Evolutionary conservation across 2,329 filamentous ascomycete species (phyloP), one percentile per base, ranked within the genome.

Genomic region (Xylaria sp.): DNA sequence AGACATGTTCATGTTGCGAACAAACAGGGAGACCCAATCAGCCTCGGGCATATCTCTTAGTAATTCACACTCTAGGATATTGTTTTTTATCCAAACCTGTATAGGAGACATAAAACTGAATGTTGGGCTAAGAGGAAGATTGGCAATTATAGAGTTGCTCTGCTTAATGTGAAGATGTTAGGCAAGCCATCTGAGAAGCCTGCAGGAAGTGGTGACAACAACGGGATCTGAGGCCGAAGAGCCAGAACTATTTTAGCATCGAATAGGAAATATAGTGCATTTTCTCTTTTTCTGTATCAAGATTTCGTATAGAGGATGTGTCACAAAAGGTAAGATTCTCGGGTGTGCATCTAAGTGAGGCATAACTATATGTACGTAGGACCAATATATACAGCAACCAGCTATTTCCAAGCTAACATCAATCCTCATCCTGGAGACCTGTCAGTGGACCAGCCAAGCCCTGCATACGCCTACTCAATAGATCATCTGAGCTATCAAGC

Each of bases 381-480:
- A 17, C 11, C 3, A 19, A 47, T 60, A 63, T 63, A 53, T 61
- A 58, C 58, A 57, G 44, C 5, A 47, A 17, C 19, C 40, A 21
- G 8, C 31, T 27, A 53, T 37, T 41, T 37, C 48, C 10, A 40
- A 33, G 27, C 21, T 8, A 37, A 35, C 15, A 5, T 63, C 49
- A 74, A 54, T 75, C 71, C 43, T 74, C 71, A 54, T 81, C 79
- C 1, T 76, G 76, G 55, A 79, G 63, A 11, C 84, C 81, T 23
- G 83, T 84, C 70, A 87, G 69, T 0, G 83, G 80, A 6, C 81
- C 82, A 2, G 83, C 81, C 19, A 87, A 76, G 1, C 85, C 85
- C 59, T 86, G 80, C 85, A 87, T 87, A 48, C 85, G 78, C 64
- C 85, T 75, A 0, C 82, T 79, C 10, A 87, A 76, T 67, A 87